Evolutionary conservation across 495 filamentous ascomycete genomes (phyloP), one percentile per base, ranked within the genome.

Genomic region (Parathielavia hyrcaniae): DNA sequence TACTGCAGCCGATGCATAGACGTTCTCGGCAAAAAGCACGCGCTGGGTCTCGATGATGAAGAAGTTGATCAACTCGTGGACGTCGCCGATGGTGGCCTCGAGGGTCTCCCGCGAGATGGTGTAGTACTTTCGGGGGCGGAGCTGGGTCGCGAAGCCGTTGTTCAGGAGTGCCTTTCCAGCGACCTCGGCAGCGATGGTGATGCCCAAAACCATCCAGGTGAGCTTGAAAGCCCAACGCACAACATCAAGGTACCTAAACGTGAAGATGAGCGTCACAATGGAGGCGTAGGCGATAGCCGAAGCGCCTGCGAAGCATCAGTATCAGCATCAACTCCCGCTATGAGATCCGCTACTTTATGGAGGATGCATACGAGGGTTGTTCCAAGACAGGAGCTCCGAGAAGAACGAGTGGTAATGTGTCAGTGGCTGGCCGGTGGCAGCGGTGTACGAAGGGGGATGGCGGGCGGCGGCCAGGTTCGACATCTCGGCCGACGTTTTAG

Each of bases 381-480:
- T 75, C 80, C 80, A 83, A 52, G 80, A 83, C 53, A 99, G 73
- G 53, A 99, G 80, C 71, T 88, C 89, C 67, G 89, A 89, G 77
- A 97, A 91, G 76, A 97, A 83, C 36, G 90, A 96, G 75, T 97
- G 93, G 73, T 97, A 99, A 74, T 91, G 87, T 49, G 91, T 97
- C 75, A 97, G 73, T 26, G 86, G 86, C 70, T 97, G 91, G 64
- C 90, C 90, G 67, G 85, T 95, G 61, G 83, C 84, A 64, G 89
- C 83, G 39, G 81, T 81, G 57, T 84, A 77, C 36, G 80, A 72
- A 43, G 89, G 88, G 50, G 83, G 83, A 53, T 81, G 78, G 59
- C 86, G 86, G 55, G 87, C 65, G 61, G 82, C 81, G 64, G 87
- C 85, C 53, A 96, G 77, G 65, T 89, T 87, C 67, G 79, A 81